Conservation (phyloP, 768 basidiomycete genomes). For the Rhizopogon roseolus region DNA sequence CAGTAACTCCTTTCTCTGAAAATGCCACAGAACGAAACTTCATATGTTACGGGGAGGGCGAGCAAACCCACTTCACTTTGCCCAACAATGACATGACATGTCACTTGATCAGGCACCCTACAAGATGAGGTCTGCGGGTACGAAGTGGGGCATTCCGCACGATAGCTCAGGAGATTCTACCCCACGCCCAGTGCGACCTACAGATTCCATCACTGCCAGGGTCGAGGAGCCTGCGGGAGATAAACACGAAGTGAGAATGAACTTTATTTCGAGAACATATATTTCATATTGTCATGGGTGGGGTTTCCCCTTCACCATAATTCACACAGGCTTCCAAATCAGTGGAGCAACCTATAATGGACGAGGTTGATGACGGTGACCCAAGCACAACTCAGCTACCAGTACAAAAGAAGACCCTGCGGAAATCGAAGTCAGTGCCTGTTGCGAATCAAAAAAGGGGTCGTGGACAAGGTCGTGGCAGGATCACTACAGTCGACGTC, state of each 20-base stretch:
- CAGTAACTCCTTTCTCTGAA: not conserved
- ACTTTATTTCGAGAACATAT: not conserved
- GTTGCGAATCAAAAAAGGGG: not conserved
- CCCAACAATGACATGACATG: not conserved
- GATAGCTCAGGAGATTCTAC: not conserved
- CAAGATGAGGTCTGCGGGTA: not conserved
- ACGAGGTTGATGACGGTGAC: not conserved
- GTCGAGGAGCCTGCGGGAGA: not conserved
- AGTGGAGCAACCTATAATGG: too few relatives aligned
- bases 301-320: not conserved
- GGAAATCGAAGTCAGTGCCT: not conserved
- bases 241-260: not conserved
- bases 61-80: not conserved
- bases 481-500: too few relatives aligned
- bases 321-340: not conserved
- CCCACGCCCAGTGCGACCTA: not conserved
- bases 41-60: not conserved
- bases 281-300: not conserved
- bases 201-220: not conserved
- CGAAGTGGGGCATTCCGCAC: not conserved
- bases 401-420: not conserved
- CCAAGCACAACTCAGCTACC: not conserved
- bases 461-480: not conserved
- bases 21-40: not conserved
- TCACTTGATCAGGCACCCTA: not conserved